Evolutionary conservation across 768 basidiomycete genomes (phyloP).

Genomic region (Boletellus ananas): DNA sequence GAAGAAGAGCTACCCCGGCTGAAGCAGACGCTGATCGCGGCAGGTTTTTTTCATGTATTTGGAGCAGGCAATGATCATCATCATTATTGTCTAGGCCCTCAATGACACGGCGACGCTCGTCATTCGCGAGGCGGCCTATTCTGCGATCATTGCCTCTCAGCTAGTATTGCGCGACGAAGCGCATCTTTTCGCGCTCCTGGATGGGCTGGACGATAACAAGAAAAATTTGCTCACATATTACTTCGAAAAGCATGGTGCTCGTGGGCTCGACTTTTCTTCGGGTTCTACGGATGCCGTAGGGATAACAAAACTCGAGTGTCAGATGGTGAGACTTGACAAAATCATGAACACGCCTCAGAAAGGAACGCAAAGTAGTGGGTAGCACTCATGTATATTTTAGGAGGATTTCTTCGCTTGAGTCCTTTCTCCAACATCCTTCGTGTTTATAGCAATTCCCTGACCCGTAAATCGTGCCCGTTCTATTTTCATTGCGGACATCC

Average conservation of each 20-base stretch:
- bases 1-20: constrained; percentile 85
- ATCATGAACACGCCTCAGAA: constrained; percentile 71
- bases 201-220: constrained; percentile 84
- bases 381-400: not conserved
- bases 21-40: constrained; percentile 64
- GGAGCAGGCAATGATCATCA: not conserved
- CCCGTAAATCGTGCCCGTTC: constrained; percentile 14
- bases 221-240: constrained; percentile 87
- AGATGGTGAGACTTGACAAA: constrained; percentile 76
- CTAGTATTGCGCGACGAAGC: constrained; percentile 79
- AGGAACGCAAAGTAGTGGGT: constrained; percentile 14
- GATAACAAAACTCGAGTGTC: constrained; percentile 70
- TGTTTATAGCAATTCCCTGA: constrained; percentile 1
- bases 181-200: constrained; percentile 75
- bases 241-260: constrained; percentile 81
- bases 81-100: constrained; percentile 46
- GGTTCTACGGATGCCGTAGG: constrained; percentile 38
- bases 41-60: constrained; percentile 31
- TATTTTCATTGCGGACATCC: constrained; percentile 10
- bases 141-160: constrained; percentile 79
- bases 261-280: constrained; percentile 42
- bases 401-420: not conserved
- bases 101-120: constrained; percentile 71
- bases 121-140: constrained; percentile 80
- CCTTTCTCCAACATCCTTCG: not conserved